phyloP scores from a whole-genome alignment of 1,284 basidiomycete species.

The Coriolopsis trogii region DNA sequence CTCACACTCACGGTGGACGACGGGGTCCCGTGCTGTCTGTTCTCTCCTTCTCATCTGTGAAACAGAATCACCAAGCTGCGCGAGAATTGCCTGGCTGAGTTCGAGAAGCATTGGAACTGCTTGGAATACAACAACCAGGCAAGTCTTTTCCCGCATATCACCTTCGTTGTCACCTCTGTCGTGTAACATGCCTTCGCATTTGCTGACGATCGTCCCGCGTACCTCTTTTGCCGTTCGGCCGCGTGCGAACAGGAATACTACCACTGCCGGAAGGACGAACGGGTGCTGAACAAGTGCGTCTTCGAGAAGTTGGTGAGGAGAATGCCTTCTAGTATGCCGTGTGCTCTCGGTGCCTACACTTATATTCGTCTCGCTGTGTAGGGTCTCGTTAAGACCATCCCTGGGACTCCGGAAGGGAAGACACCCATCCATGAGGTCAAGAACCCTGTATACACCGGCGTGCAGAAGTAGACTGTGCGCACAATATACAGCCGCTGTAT shows the following conservation, averaged over 20 bases:
- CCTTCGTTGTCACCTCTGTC: too few relatives aligned
- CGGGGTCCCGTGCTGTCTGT: not conserved
- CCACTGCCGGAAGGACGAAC: conserved; percentile 90
- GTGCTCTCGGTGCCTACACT: not conserved
- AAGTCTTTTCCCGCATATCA: conserved; percentile 26
- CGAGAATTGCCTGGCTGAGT: conserved; percentile 89
- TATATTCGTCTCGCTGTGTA: conserved; percentile 34
- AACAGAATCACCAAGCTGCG: conserved; percentile 89
- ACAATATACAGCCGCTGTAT: conserved; percentile 12
- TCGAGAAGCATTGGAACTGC: conserved; percentile 94
- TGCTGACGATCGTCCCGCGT: too few relatives aligned
- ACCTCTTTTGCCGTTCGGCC: not conserved
- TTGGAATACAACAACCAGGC: conserved; percentile 97
- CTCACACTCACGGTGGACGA: not conserved
- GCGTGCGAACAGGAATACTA: conserved; percentile 77
- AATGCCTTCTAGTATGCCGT: not conserved
- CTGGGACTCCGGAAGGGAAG: conserved; percentile 86
- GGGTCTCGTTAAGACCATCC: conserved; percentile 93
- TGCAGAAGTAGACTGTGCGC: conserved; percentile 63
- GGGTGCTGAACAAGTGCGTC: conserved; percentile 91
- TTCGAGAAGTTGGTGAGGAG: conserved; percentile 91
- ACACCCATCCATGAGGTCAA: conserved; percentile 90
- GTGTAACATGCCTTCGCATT: too few relatives aligned
- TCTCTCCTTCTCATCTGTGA: not conserved
- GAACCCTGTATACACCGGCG: conserved; percentile 77